Evolutionary conservation across 2,329 filamentous ascomycete genomes (phyloP).

Genomic region (Neobulgaria alba): DNA sequence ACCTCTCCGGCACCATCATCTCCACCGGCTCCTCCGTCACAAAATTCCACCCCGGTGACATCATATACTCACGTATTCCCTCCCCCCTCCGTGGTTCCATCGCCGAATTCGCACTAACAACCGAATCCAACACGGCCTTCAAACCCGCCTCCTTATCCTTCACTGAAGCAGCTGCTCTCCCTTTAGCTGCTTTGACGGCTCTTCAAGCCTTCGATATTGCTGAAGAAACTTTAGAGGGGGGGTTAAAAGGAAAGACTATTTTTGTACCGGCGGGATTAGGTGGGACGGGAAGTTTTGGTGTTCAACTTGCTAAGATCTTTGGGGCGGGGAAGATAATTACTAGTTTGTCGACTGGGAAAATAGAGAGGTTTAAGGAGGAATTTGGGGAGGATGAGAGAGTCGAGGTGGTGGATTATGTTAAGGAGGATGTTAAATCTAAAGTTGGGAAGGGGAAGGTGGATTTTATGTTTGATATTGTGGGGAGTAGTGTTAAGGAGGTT

Average conservation of each 20-base stretch:
- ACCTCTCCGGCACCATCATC: conserved; percentile 33
- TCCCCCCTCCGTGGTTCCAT: conserved; percentile 27
- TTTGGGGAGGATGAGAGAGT: conserved; percentile 34
- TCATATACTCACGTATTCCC: conserved; percentile 31
- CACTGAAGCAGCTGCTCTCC: conserved; percentile 34
- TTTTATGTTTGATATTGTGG: conserved; percentile 36
- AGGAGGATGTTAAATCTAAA: conserved; percentile 23
- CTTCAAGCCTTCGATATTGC: conserved; percentile 32
- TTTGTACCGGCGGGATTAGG: conserved; percentile 32
- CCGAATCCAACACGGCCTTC: conserved; percentile 28
- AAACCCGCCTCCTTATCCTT: conserved; percentile 34
- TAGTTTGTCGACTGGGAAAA: conserved; percentile 36
- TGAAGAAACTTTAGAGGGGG: conserved; percentile 25
- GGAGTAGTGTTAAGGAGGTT: conserved; percentile 29
- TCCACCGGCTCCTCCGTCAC: conserved; percentile 30
- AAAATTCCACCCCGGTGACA: conserved; percentile 32
- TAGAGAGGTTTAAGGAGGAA: conserved; percentile 30
- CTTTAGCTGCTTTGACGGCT: conserved; percentile 33
- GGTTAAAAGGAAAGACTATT: conserved; percentile 33
- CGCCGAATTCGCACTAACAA: conserved; percentile 22
- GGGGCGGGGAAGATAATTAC: conserved; percentile 37
- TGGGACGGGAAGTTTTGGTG: conserved; percentile 32
- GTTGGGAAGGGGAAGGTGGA: conserved; percentile 33
- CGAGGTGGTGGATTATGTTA: conserved; percentile 34
- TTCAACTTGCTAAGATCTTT: conserved; percentile 38